Conservation (phyloP, 2,329 filamentous ascomycete genomes). For the Penicillium sclerotiorum region DNA sequence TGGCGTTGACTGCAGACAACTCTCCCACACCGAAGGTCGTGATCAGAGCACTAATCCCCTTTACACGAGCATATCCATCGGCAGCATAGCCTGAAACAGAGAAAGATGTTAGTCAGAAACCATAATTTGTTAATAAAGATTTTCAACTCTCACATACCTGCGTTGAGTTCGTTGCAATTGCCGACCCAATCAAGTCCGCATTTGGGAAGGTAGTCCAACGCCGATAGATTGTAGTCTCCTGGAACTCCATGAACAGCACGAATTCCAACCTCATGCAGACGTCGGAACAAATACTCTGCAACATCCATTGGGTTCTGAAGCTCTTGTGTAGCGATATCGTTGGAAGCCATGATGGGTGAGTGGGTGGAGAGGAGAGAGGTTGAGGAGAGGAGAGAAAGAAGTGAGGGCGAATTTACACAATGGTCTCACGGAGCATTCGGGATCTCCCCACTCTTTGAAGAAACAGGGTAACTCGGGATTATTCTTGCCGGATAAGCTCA, state of each 20-base stretch:
- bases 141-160: conserved; percentile 41
- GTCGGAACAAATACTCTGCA: conserved; percentile 53
- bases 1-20: conserved; percentile 69
- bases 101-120: not conserved
- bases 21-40: conserved; percentile 76
- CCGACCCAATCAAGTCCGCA: conserved; percentile 61
- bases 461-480: conserved; percentile 2
- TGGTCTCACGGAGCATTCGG: conserved; percentile 2
- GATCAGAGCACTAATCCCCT: conserved; percentile 68
- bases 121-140: not conserved
- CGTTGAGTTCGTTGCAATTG: conserved; percentile 65
- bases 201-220: conserved; percentile 61
- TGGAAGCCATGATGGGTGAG: conserved; percentile 32
- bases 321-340: conserved; percentile 48
- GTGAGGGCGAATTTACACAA: not conserved
- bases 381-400: not conserved
- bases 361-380: not conserved
- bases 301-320: conserved; percentile 49
- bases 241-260: conserved; percentile 56
- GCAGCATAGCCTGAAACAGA: conserved; percentile 65
- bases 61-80: conserved; percentile 77
- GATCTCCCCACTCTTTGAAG: not conserved
- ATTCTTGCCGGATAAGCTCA: conserved; percentile 6
- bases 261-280: conserved; percentile 53
- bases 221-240: conserved; percentile 69